These are phyloP conservation scores for Coemansia sp. DNA, from an alignment of 192 early-diverging fungal genomes.

Conservation along the genomic window DNA sequence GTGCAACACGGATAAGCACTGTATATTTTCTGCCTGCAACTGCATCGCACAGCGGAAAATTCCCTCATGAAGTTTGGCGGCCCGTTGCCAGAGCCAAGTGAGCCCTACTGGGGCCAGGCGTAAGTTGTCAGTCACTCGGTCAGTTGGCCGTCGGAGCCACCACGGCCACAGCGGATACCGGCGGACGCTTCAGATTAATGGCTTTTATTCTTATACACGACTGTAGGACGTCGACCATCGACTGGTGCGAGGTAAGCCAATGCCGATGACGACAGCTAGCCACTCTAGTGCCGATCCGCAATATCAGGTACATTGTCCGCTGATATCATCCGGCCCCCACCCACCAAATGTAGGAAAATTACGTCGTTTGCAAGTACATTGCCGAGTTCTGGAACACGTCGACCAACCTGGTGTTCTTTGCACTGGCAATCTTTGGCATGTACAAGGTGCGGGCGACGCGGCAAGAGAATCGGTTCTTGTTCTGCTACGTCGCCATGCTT, in stretches of 20 bases:
- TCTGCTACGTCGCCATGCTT: constrained; percentile 58
- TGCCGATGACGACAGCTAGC: no score
- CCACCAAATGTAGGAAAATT: constrained; percentile 71
- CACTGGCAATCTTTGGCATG: constrained; percentile 59
- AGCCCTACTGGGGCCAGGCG: constrained; percentile 61
- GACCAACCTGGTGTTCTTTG: constrained; percentile 64
- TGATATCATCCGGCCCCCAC: no score
- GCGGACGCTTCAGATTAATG: no score
- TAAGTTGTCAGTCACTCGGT: constrained; percentile 5
- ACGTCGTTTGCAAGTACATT: constrained; percentile 62
- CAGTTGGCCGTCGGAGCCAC: neutral
- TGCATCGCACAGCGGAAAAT: neutral
- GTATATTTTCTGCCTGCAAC: no score
- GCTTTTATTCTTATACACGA: no score
- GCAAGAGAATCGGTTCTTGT: constrained; percentile 54
- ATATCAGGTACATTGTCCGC: no score
- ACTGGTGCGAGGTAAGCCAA: constrained; percentile 49
- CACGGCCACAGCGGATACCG: no score
- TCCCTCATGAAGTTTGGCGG: constrained; percentile 13
- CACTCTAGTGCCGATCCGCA: no score
- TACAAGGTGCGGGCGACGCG: constrained; percentile 48
- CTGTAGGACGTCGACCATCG: constrained; percentile 50
- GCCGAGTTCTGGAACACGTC: constrained; percentile 78
- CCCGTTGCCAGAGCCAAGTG: constrained; percentile 1
- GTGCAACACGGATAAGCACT: neutral